Evolutionary conservation across 2,329 filamentous ascomycete species (phyloP).

Genomic region (Domatiomyces catenatus): DNA sequence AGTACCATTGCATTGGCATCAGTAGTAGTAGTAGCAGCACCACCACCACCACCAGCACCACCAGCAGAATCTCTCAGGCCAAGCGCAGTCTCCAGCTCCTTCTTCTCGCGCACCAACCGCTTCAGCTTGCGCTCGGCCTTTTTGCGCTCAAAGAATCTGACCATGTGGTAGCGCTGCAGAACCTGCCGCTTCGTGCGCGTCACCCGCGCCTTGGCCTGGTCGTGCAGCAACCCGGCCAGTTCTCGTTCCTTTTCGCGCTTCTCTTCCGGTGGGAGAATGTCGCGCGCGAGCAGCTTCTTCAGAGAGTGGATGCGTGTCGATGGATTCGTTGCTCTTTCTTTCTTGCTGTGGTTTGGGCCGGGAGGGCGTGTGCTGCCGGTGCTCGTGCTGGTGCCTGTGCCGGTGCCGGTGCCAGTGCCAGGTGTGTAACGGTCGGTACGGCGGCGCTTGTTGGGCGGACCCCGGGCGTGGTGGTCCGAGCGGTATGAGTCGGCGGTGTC

Average conservation of each 20-base stretch:
- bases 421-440: background rate
- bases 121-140: slow-evolving; percentile 36
- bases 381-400: no score
- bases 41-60: slow-evolving; percentile 1
- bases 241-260: slow-evolving; percentile 46
- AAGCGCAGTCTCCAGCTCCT: background rate
- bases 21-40: background rate
- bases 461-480: slow-evolving; percentile 1
- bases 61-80: slow-evolving; percentile 1
- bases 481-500: slow-evolving; percentile 3
- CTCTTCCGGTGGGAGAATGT: slow-evolving; percentile 38
- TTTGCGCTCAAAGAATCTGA: slow-evolving; percentile 44
- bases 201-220: slow-evolving; percentile 33
- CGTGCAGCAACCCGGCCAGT: slow-evolving; percentile 39
- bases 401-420: no score
- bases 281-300: slow-evolving; percentile 16
- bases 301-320: slow-evolving; percentile 17
- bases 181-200: slow-evolving; percentile 38
- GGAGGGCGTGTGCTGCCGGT: background rate
- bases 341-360: slow-evolving; percentile 8
- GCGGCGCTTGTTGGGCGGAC: background rate
- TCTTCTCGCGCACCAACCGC: slow-evolving; percentile 6
- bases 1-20: background rate
- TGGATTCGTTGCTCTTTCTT: slow-evolving; percentile 12
- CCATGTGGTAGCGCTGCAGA: slow-evolving; percentile 48